These are phyloP conservation scores for Gloeostereum incarnatum DNA, from an alignment of 768 basidiomycete genomes.

Conservation along the genomic window DNA sequence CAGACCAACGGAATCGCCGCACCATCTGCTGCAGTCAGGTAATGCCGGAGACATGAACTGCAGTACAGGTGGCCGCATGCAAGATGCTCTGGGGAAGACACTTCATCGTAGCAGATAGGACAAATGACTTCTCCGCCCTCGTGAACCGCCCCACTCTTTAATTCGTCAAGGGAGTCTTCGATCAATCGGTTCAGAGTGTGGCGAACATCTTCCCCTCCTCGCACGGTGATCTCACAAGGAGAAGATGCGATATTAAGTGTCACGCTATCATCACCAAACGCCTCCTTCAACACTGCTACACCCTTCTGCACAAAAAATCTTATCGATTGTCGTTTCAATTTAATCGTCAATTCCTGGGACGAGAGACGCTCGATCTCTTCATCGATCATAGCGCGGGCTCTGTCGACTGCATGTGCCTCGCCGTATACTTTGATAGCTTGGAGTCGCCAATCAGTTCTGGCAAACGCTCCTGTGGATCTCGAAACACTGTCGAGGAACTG, in stretches of 20 bases:
- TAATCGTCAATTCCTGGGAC: constrained; percentile 29
- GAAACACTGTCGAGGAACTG: constrained; percentile 25
- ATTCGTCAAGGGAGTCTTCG: constrained; percentile 24
- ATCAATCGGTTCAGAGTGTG: constrained; percentile 35
- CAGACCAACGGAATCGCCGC: constrained; percentile 54
- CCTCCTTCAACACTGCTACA: constrained; percentile 37
- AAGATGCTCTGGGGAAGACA: constrained; percentile 29
- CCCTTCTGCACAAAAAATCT: constrained; percentile 44
- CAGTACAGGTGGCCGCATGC: constrained; percentile 44
- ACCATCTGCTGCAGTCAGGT: constrained; percentile 27
- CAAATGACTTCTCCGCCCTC: constrained; percentile 18
- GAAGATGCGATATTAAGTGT: constrained; percentile 27
- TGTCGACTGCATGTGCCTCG: constrained; percentile 23
- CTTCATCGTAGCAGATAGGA: constrained; percentile 44
- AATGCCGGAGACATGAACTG: constrained; percentile 36
- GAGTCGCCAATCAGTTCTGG: constrained; percentile 36
- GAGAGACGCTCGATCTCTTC: constrained; percentile 38
- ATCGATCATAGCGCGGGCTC: constrained; percentile 33
- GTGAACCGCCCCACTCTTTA: constrained; percentile 3
- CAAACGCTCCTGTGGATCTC: constrained; percentile 26
- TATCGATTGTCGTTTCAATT: constrained; percentile 27
- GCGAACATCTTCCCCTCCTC: constrained; percentile 48
- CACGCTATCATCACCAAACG: constrained; percentile 46
- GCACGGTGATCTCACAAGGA: constrained; percentile 34
- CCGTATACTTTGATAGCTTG: constrained; percentile 39